A percentile compares a stretch with the other conserved stretches of the same genome.
Conservation (phyloP, 495 filamentous ascomycete species). For the Cryomyces antarcticus region DNA sequence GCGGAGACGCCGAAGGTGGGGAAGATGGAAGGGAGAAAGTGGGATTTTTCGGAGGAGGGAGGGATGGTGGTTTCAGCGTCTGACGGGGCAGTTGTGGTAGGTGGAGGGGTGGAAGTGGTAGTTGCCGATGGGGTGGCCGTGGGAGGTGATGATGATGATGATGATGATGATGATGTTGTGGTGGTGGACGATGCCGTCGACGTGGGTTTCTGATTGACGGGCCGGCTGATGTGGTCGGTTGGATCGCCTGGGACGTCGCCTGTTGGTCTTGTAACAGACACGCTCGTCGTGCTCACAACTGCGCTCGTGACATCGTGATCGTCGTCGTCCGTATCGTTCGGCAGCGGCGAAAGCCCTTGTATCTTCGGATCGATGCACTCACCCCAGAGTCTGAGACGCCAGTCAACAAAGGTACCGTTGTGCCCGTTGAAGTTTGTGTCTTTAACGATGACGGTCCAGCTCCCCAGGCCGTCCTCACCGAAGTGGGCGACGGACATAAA, state of each 20-base stretch:
- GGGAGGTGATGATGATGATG: not conserved
- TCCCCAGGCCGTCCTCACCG: constrained; percentile 76
- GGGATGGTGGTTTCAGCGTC: constrained; percentile 5
- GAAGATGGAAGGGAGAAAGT: constrained; percentile 73
- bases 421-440: constrained; percentile 62
- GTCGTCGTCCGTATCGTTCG: constrained; percentile 61
- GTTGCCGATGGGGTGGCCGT: not conserved
- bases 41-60: constrained; percentile 13
- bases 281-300: constrained; percentile 31
- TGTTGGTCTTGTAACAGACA: constrained; percentile 26
- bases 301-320: constrained; percentile 40
- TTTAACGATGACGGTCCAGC: constrained; percentile 79
- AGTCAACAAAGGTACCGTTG: constrained; percentile 66
- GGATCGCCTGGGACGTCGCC: constrained; percentile 27
- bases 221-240: constrained; percentile 58
- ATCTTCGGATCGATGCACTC: constrained; percentile 56
- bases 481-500: constrained; percentile 97
- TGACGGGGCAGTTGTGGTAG: constrained; percentile 19
- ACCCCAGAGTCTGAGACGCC: constrained; percentile 89
- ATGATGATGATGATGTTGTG: constrained; percentile 1
- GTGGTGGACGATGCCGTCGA: constrained; percentile 14
- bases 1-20: constrained; percentile 89
- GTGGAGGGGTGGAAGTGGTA: constrained; percentile 10
- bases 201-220: constrained; percentile 41
- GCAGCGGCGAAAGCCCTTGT: constrained; percentile 58